Percentiles rank a stretch among this genome's conserved stretches.
Evolutionary conservation across 176 grass and related monocot species (phyloP).

Genomic region (Eleusine indica): DNA sequence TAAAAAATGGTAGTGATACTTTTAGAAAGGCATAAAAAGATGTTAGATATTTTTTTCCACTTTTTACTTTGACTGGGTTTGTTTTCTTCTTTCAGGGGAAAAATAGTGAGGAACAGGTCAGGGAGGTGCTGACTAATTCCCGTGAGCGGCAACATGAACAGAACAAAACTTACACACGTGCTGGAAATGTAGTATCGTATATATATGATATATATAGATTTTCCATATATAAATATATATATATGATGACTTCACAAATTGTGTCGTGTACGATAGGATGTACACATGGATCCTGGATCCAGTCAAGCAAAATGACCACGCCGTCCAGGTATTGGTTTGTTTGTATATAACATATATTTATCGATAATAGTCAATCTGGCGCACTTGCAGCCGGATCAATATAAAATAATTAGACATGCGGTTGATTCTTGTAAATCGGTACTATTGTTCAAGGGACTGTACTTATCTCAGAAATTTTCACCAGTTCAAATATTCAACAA

Average conservation of each 20-base stretch:
- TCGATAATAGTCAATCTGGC: neutral
- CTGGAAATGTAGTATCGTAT: neutral
- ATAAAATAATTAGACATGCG: neutral
- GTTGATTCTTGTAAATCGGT: too few relatives aligned
- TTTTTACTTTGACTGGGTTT: neutral
- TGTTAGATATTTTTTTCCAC: neutral
- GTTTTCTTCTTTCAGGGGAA: neutral
- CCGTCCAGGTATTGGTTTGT: neutral
- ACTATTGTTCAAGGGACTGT: too few relatives aligned
- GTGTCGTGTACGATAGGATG: neutral
- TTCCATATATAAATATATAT: too few relatives aligned
- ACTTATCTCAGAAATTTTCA: too few relatives aligned
- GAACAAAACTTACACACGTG: neutral
- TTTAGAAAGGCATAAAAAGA: neutral
- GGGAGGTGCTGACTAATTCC: neutral
- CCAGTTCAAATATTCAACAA: too few relatives aligned
- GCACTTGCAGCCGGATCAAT: neutral
- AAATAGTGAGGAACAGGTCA: too few relatives aligned
- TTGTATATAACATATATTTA: neutral
- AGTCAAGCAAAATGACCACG: constrained; percentile 18
- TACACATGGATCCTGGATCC: neutral
- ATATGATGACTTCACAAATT: neutral
- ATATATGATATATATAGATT: neutral
- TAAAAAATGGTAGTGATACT: neutral
- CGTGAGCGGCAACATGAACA: neutral